Percentiles rank a stretch among this genome's conserved stretches.
These are phyloP conservation scores for Ophiostoma himal-ulmi DNA, from an alignment of 2,329 filamentous ascomycete genomes.

Conservation along the genomic window DNA sequence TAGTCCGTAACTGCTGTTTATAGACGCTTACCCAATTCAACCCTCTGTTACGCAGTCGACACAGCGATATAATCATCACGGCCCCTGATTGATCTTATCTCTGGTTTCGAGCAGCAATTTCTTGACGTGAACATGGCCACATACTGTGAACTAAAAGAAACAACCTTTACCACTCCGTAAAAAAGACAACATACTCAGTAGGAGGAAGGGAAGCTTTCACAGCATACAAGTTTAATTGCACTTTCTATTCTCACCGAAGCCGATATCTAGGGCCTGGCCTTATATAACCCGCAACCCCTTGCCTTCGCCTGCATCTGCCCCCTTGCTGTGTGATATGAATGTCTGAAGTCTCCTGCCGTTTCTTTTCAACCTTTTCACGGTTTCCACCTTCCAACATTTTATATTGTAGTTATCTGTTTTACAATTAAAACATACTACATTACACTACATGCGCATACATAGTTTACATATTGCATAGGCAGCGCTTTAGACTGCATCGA, in stretches of 20 bases:
- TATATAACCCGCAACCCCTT: not conserved
- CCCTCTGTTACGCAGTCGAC: not conserved
- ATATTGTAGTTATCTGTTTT: not conserved
- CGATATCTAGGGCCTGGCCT: not conserved
- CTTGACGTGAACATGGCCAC: slow-evolving; percentile 13
- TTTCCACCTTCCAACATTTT: not conserved
- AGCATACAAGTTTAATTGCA: not conserved
- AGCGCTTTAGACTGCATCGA: not conserved
- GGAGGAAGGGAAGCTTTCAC: not conserved
- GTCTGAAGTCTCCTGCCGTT: not conserved
- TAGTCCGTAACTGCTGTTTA: not conserved
- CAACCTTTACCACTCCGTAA: not conserved
- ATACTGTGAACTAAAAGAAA: not conserved
- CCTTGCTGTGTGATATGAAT: slow-evolving; percentile 1
- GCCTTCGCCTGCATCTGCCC: not conserved
- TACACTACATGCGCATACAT: not conserved
- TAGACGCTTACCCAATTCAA: not conserved
- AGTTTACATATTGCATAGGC: not conserved
- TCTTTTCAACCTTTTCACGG: not conserved
- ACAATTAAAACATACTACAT: not conserved
- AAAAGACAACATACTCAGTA: not conserved
- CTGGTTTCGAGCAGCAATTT: slow-evolving; percentile 20
- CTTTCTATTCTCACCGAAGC: not conserved
- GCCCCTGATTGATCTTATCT: slow-evolving; percentile 19
- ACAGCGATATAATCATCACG: not conserved